Percentiles rank a stretch among this genome's conserved stretches.
Evolutionary conservation across 495 filamentous ascomycete species (phyloP).

Genomic region (Penicillium herquei): DNA sequence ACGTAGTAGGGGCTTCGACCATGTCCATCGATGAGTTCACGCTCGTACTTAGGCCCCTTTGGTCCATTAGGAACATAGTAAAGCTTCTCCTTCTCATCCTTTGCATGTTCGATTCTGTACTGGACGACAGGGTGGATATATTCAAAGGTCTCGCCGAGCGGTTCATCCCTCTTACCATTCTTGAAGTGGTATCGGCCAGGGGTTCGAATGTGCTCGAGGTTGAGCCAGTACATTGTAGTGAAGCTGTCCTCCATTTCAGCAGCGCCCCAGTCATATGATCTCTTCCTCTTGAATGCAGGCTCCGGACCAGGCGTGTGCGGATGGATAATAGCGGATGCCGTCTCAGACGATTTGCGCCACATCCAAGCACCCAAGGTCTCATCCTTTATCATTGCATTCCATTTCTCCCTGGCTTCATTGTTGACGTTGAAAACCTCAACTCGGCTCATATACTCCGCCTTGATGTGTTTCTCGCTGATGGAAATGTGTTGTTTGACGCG

Average conservation of each 20-base stretch:
- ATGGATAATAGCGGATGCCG: not conserved
- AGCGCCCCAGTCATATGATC: slow-evolving; percentile 14
- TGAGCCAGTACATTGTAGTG: slow-evolving; percentile 18
- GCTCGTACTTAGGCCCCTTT: not conserved
- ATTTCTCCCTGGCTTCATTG: not conserved
- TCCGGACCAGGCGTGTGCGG: not conserved
- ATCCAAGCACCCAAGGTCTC: slow-evolving; percentile 7
- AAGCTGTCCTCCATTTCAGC: slow-evolving; percentile 16
- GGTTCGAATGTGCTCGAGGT: slow-evolving; percentile 13
- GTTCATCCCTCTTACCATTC: not conserved
- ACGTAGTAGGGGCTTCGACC: slow-evolving; percentile 4
- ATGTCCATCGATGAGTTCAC: slow-evolving; percentile 8
- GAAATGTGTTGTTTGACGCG: slow-evolving; percentile 6
- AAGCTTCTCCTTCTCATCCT: slow-evolving; percentile 2
- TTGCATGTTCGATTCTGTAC: slow-evolving; percentile 8
- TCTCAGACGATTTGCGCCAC: not conserved
- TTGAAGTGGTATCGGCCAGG: slow-evolving; percentile 14
- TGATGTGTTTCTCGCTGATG: slow-evolving; percentile 11
- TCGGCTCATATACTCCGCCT: slow-evolving; percentile 10
- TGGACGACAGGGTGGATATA: slow-evolving; percentile 11
- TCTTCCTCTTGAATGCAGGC: not conserved
- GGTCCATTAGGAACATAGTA: not conserved
- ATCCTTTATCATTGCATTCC: not conserved
- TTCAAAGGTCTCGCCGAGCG: slow-evolving; percentile 12
- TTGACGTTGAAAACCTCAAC: slow-evolving; percentile 4